Percentiles rank a stretch among this genome's conserved stretches.
Evolutionary conservation across 169 alveolate species (phyloP).

Genomic region (Plasmodium billcollinsi): DNA sequence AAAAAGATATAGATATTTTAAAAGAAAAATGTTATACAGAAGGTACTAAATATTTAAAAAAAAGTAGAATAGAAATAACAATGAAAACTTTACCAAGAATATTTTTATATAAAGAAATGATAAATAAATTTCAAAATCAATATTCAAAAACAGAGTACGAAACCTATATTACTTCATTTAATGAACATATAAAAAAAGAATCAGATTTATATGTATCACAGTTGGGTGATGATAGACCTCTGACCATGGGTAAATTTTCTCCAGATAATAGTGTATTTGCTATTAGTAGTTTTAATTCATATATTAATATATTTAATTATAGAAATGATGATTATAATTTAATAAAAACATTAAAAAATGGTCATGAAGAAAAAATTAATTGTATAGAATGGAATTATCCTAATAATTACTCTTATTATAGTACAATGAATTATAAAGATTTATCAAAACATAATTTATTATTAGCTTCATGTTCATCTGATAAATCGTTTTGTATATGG

Average conservation of each 20-base stretch:
- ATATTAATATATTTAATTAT: slow-evolving; percentile 78
- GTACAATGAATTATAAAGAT: slow-evolving; percentile 38
- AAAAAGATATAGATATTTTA: not conserved
- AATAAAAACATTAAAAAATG: slow-evolving; percentile 78
- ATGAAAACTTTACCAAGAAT: slow-evolving; percentile 72
- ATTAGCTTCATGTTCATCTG: slow-evolving; percentile 85
- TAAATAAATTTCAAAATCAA: slow-evolving; percentile 78
- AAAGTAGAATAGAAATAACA: slow-evolving; percentile 78
- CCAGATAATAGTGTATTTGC: slow-evolving; percentile 83
- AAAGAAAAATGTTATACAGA: slow-evolving; percentile 83
- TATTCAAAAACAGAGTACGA: slow-evolving; percentile 82
- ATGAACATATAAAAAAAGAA: slow-evolving; percentile 78
- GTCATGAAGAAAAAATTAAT: slow-evolving; percentile 82
- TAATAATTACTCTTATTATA: slow-evolving; percentile 77
- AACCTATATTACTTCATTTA: slow-evolving; percentile 79
- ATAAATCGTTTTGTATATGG: slow-evolving; percentile 82
- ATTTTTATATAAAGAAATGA: slow-evolving; percentile 76
- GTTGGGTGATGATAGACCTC: slow-evolving; percentile 86
- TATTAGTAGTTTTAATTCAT: slow-evolving; percentile 75
- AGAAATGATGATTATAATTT: slow-evolving; percentile 71
- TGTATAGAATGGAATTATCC: slow-evolving; percentile 86
- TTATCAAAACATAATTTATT: slow-evolving; percentile 75
- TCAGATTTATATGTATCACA: slow-evolving; percentile 81
- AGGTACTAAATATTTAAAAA: slow-evolving; percentile 78
- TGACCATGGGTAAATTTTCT: slow-evolving; percentile 85